Evolutionary conservation across 176 grass and related monocot genomes (phyloP), one percentile per base, ranked within the genome.

Genomic region (Hyparrhenia diplandra): DNA sequence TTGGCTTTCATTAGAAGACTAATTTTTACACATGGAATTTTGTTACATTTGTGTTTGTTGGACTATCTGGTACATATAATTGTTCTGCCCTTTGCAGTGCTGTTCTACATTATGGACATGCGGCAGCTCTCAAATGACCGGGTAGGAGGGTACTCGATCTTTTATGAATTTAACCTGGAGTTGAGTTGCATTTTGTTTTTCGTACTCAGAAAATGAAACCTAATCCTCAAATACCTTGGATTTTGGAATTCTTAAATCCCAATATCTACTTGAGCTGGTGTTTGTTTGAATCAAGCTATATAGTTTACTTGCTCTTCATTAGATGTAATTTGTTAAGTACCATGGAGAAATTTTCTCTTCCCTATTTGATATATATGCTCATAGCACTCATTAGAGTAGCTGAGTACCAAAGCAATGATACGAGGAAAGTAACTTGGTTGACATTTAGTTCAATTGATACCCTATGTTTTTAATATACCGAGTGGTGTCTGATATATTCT

Each of bases 41-140:
- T 45, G 2, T 74, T 31, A 23, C 43, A 87, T 84, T 75, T 76
- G 20, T 85, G 80, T 84, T 75, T 76, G 20, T 88, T 77, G 17
- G 35, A 74, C 49, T 84, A 51, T 75, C 17, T 69, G 30, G 11
- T 83, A 70, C 39, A 47, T 63, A 70, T 84, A 39, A 82, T 71
- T 87, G 62, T 85, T 83, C 35, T 84, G 37, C 52, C 80, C 73
- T 81, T 86, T 92, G 74, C 79, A 95, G 95, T 83, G 86, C 92
- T 91, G 82, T 98, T 93, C 95, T 98, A 24, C 95, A 98, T 83
- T 98, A 98, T 89, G 95, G 95, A 49, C 92, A 98, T 66, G 76
- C 88, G 1, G 86, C 90, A 73, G 95, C 95, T 89, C 95, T n/a
- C 92, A 91, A 98, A 98, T 91, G 95, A 98, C 31, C 77, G 91